These are phyloP conservation scores for Lojkania enalia DNA, from an alignment of 2,329 filamentous ascomycete genomes.

Conservation along the genomic window DNA sequence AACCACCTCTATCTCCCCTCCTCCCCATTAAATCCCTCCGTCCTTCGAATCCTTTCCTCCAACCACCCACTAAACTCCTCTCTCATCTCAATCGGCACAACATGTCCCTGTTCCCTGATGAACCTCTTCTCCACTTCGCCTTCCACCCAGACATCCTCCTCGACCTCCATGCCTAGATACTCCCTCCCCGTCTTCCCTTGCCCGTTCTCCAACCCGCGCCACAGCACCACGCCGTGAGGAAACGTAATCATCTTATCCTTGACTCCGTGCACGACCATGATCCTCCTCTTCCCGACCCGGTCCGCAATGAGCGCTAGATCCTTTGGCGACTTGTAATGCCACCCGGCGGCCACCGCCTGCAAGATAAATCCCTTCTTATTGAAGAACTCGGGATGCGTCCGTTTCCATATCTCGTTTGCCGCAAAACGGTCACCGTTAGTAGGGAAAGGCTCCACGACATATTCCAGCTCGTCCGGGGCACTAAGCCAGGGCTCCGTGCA, in stretches of 20 bases:
- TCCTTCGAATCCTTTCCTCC: slow-evolving; percentile 60
- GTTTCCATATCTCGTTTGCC: slow-evolving; percentile 76
- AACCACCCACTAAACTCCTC: slow-evolving; percentile 69
- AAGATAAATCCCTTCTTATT: slow-evolving; percentile 69
- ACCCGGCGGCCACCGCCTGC: slow-evolving; percentile 77
- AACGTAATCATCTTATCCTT: slow-evolving; percentile 77
- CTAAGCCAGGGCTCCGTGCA: slow-evolving; percentile 68
- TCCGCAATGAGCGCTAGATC: slow-evolving; percentile 70
- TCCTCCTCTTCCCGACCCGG: slow-evolving; percentile 70
- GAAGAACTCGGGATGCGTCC: slow-evolving; percentile 63
- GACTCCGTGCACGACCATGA: slow-evolving; percentile 77
- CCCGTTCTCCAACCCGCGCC: slow-evolving; percentile 65
- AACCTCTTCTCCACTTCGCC: slow-evolving; percentile 59
- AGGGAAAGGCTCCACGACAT: slow-evolving; percentile 58
- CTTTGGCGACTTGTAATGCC: slow-evolving; percentile 72
- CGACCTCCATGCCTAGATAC: slow-evolving; percentile 37
- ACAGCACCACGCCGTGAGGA: slow-evolving; percentile 69
- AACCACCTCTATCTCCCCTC: slow-evolving; percentile 2
- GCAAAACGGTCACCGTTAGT: slow-evolving; percentile 82
- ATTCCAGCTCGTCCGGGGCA: slow-evolving; percentile 58
- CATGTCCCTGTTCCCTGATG: slow-evolving; percentile 75
- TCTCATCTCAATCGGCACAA: slow-evolving; percentile 70
- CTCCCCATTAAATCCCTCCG: slow-evolving; percentile 50
- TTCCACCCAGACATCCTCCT: slow-evolving; percentile 43
- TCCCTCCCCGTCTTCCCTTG: slow-evolving; percentile 36